Conservation (phyloP, 208 protist species). For the Leptomonas seymouri region DNA sequence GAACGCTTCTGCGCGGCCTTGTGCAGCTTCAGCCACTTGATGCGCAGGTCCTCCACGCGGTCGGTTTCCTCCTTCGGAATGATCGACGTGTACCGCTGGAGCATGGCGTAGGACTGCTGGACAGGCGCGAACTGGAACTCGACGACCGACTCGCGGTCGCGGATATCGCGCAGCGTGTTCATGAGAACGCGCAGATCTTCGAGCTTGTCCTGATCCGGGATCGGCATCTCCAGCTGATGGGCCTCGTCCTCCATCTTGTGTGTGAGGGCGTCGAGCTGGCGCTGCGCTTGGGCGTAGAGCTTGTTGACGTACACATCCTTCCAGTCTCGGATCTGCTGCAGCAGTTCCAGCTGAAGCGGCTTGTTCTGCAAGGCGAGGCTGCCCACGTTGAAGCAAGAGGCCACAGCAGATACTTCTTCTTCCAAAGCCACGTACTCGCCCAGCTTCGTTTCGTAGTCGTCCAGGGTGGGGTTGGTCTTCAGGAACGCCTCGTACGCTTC, state of each 20-base stretch:
- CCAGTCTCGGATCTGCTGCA: conserved; percentile 91
- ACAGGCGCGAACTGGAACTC: conserved; percentile 95
- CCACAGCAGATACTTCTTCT: conserved; percentile 87
- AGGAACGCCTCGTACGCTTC: conserved; percentile 93
- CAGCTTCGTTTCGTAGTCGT: conserved; percentile 95
- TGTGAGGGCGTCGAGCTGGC: conserved; percentile 89
- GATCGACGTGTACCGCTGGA: conserved; percentile 89
- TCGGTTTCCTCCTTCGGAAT: conserved; percentile 97
- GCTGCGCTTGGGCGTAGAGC: conserved; percentile 92
- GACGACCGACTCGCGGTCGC: conserved; percentile 91
- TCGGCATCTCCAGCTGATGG: conserved; percentile 85
- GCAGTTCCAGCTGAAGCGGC: conserved; percentile 93
- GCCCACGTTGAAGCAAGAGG: conserved; percentile 91
- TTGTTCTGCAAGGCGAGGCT: conserved; percentile 94
- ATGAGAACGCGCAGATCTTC: conserved; percentile 95
- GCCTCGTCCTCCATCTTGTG: conserved; percentile 94
- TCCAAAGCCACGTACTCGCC: conserved; percentile 89
- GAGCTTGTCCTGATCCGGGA: conserved; percentile 94
- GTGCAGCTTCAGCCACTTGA: conserved; percentile 93
- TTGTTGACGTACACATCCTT: conserved; percentile 95
- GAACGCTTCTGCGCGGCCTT: conserved; percentile 73
- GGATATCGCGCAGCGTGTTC: conserved; percentile 92
- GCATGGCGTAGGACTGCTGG: conserved; percentile 93
- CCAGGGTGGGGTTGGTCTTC: conserved; percentile 72
- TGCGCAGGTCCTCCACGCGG: conserved; percentile 93